These are phyloP conservation scores for Tetramitus jugosus DNA, from an alignment of 208 protist genomes.

Conservation along the genomic window DNA sequence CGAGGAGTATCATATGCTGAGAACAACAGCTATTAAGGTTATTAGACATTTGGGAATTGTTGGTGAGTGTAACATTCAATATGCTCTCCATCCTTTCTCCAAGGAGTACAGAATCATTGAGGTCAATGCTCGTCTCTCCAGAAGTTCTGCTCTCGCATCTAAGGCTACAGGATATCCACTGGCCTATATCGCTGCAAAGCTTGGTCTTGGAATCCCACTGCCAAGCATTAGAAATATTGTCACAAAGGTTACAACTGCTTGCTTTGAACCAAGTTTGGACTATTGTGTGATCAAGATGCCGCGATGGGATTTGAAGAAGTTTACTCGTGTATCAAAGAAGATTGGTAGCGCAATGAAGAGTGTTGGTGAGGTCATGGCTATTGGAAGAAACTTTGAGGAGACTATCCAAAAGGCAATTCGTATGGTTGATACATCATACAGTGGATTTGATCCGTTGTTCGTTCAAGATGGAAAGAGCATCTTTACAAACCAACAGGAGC, in stretches of 20 bases:
- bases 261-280: conserved; percentile 94
- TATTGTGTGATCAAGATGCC: conserved; percentile 92
- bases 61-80: conserved; percentile 99
- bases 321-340: conserved; percentile 77
- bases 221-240: conserved; percentile 80
- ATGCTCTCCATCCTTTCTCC: conserved; percentile 88
- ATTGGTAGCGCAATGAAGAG: conserved; percentile 92
- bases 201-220: conserved; percentile 86
- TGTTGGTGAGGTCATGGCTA: conserved; percentile 95
- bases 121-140: conserved; percentile 94
- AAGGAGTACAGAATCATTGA: conserved; percentile 95
- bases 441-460: conserved; percentile 56
- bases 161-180: conserved; percentile 98
- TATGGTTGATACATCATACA: conserved; percentile 78
- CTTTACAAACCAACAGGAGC: conserved; percentile 41
- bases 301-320: conserved; percentile 91
- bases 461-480: conserved; percentile 12
- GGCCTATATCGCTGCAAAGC: conserved; percentile 93
- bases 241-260: conserved; percentile 84
- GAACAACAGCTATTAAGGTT: conserved; percentile 60
- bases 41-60: conserved; percentile 68
- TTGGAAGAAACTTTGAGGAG: conserved; percentile 95
- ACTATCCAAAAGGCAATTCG: conserved; percentile 92
- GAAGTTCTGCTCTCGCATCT: conserved; percentile 87
- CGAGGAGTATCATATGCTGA: conserved; percentile 94